Evolutionary conservation across 2,329 filamentous ascomycete genomes (phyloP), one percentile per base, ranked within the genome.

Genomic region (Ceratocystis lukuohia): DNA sequence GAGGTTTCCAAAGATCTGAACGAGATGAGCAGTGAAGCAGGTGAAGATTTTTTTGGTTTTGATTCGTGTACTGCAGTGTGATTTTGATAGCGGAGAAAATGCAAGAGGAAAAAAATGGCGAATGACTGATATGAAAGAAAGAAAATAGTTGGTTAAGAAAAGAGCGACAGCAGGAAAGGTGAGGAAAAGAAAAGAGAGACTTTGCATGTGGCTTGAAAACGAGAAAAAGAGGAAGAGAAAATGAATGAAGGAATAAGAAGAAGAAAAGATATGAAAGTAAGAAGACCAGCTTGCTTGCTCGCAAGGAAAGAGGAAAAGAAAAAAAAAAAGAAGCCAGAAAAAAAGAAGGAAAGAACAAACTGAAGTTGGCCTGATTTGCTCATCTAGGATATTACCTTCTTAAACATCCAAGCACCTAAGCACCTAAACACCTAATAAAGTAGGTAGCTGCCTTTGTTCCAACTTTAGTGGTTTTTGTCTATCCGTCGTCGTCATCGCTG

Each of bases 261-360:
- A 45, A 17, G 7, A 30, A 28, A 64, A 33, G 28, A 17, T n/a
- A 41, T 25, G 28, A 64, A n/a, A 53, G 17, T 25, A 57, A 59
- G 56, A 59, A 59, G 56, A n/a, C 56, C 56, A n/a, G 56, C 56
- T 59, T 59, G 56, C 56, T 59, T 59, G 30, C 28, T 59, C 30
- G 5, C 28, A 22, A 57, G 15, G 8, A 37, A 7, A 33, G 57
- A 50, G 33, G 17, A 8, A n/a, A 37, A 37, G 30, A 62, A 44
- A 57, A 5, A n/a, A 22, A 17, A 20, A 28, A 62, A 25, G 20
- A 61, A 37, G 22, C 6, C 30, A 33, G 15, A 37, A 44, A 22
- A 10, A 61, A 37, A 28, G 8, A 62, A 28, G 44, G 44, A 62
- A 45, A 62, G 22, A 45, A 62, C 44, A 62, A 45, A 62, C 20